phyloP scores from a whole-genome alignment of 139 green algal species.

The Chlamydomonas incerta region DNA sequence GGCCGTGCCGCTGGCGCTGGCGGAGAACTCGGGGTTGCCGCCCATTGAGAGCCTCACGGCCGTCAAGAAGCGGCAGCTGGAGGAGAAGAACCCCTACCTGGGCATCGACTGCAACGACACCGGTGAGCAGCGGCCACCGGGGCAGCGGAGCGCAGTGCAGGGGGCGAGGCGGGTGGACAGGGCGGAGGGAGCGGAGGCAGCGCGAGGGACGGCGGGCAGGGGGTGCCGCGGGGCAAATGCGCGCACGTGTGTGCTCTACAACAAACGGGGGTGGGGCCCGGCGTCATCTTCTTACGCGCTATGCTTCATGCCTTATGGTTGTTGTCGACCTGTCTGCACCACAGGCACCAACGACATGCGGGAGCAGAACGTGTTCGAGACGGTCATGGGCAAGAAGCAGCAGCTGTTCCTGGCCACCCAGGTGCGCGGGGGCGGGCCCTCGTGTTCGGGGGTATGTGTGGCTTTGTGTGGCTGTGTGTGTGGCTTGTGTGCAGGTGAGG shows the following conservation, averaged over 20 bases:
- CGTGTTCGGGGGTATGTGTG: too few relatives aligned
- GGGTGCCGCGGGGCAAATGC: too few relatives aligned
- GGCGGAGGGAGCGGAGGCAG: too few relatives aligned
- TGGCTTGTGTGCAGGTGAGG: too few relatives aligned
- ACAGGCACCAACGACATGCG: slow-evolving; percentile 98
- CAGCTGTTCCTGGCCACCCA: slow-evolving; percentile 98
- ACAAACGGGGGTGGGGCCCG: too few relatives aligned
- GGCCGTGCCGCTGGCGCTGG: slow-evolving; percentile 90
- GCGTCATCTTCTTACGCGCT: too few relatives aligned
- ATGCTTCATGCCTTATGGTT: neutral
- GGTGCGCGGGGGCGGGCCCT: slow-evolving; percentile 45
- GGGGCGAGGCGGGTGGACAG: neutral
- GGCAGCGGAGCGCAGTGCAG: too few relatives aligned
- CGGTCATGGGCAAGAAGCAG: slow-evolving; percentile 97
- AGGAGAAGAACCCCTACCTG: slow-evolving; percentile 92
- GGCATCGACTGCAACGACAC: slow-evolving; percentile 98
- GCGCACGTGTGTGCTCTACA: too few relatives aligned
- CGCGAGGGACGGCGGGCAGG: too few relatives aligned
- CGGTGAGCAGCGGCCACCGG: too few relatives aligned
- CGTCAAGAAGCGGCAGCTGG: slow-evolving; percentile 84
- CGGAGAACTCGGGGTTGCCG: slow-evolving; percentile 95
- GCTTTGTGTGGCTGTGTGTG: too few relatives aligned
- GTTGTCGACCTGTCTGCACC: too few relatives aligned
- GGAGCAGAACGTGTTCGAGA: slow-evolving; percentile 99
- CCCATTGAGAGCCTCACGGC: slow-evolving; percentile 94